These are phyloP conservation scores for Trypanosoma cruzi DNA, from an alignment of 208 protist genomes.

Conservation along the genomic window DNA sequence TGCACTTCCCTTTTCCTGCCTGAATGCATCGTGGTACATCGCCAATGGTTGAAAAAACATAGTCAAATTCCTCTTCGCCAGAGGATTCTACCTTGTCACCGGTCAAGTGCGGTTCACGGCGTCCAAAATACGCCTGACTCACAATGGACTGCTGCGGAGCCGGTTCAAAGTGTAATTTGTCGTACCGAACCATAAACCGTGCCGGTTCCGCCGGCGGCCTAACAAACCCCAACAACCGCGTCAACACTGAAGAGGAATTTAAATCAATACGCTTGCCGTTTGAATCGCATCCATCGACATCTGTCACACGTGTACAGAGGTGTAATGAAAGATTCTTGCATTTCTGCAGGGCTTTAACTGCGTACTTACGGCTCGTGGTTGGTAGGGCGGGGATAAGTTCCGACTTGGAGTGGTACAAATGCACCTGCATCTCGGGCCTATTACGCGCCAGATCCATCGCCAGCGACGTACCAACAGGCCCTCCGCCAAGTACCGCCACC, in stretches of 20 bases:
- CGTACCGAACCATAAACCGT: constrained; percentile 50
- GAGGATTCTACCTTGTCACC: constrained; percentile 34
- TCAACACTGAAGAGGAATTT: background rate
- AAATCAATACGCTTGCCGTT: constrained; percentile 27
- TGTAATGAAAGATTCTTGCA: constrained; percentile 56
- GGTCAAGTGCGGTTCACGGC: constrained; percentile 34
- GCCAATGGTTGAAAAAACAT: constrained; percentile 80
- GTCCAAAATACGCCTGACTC: constrained; percentile 75
- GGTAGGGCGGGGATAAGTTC: constrained; percentile 72
- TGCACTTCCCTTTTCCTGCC: constrained; percentile 30
- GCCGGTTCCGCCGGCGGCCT: constrained; percentile 29
- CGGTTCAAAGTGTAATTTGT: constrained; percentile 46
- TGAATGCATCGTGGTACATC: constrained; percentile 69
- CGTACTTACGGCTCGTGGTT: constrained; percentile 59
- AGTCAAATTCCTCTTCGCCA: constrained; percentile 63
- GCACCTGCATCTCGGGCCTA: constrained; percentile 67
- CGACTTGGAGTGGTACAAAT: constrained; percentile 68
- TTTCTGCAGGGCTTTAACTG: constrained; percentile 50
- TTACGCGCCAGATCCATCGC: constrained; percentile 62
- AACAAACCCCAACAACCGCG: constrained; percentile 23
- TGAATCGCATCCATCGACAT: constrained; percentile 37
- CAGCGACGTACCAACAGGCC: constrained; percentile 74
- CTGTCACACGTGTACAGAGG: constrained; percentile 57
- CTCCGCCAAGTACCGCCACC: constrained; percentile 84
- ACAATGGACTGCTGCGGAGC: constrained; percentile 68